A percentile compares a stretch with the other conserved stretches of the same genome.
Evolutionary conservation across 345 rosid species (phyloP).

Genomic region (Populus davidiana): DNA sequence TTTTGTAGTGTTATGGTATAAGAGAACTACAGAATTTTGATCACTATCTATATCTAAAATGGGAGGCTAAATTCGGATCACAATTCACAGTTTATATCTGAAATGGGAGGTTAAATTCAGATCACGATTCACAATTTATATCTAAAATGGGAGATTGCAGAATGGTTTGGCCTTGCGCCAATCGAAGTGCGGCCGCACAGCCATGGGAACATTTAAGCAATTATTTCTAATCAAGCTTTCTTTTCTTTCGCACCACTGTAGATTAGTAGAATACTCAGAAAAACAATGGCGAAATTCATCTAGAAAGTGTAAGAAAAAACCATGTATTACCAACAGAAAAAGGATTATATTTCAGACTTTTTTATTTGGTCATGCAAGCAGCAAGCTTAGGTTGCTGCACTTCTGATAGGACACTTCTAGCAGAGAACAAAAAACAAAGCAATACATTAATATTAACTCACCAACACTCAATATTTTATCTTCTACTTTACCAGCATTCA

Average conservation of each 20-base stretch:
- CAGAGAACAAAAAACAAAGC: neutral
- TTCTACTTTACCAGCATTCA: slow-evolving; percentile 38
- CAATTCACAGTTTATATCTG: neutral
- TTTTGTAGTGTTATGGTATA: neutral
- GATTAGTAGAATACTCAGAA: neutral
- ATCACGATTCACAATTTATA: neutral
- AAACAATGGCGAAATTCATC: too few relatives aligned
- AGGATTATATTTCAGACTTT: neutral
- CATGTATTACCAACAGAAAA: neutral
- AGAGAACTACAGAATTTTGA: neutral
- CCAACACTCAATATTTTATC: neutral
- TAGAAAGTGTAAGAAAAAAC: too few relatives aligned
- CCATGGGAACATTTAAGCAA: neutral
- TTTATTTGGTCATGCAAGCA: neutral
- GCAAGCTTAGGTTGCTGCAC: neutral
- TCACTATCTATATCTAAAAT: neutral
- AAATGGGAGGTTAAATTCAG: neutral
- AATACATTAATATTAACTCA: neutral
- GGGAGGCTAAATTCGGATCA: neutral
- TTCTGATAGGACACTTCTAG: neutral
- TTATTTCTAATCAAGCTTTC: neutral
- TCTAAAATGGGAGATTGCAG: neutral
- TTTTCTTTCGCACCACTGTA: neutral
- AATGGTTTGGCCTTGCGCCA: neutral
- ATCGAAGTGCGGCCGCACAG: neutral